Percentiles rank a stretch among this genome's conserved stretches.
Evolutionary conservation across 2,329 filamentous ascomycete genomes (phyloP).

Genomic region (Trichoderma gracile): DNA sequence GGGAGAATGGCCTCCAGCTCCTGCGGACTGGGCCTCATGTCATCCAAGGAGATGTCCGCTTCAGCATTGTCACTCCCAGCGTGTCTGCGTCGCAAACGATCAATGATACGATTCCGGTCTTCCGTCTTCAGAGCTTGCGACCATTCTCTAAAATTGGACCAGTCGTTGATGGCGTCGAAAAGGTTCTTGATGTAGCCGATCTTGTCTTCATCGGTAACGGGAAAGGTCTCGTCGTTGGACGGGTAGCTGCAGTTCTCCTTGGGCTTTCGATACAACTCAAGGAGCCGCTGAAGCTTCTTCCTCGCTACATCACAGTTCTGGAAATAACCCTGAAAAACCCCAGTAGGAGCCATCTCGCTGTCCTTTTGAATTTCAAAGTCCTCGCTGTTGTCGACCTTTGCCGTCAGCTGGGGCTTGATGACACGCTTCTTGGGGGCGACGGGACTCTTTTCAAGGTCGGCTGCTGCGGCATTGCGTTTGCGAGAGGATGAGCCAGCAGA

Average conservation of each 20-base stretch:
- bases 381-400: constrained; percentile 24
- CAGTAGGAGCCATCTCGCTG: constrained; percentile 20
- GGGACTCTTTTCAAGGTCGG: constrained; percentile 8
- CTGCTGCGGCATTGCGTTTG: constrained; percentile 8
- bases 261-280: constrained; percentile 28
- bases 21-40: constrained; percentile 25
- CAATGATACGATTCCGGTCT: constrained; percentile 23
- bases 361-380: constrained; percentile 24
- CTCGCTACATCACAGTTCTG: constrained; percentile 11
- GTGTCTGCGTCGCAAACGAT: constrained; percentile 4
- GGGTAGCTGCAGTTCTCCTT: constrained; percentile 28
- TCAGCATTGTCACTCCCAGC: not conserved
- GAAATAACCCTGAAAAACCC: constrained; percentile 23
- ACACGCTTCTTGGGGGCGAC: constrained; percentile 23
- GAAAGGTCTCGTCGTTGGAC: constrained; percentile 27
- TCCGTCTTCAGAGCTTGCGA: constrained; percentile 26
- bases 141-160: constrained; percentile 32
- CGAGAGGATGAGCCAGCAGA: not conserved
- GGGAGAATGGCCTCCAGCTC: constrained; percentile 26
- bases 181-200: constrained; percentile 26
- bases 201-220: constrained; percentile 22
- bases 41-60: constrained; percentile 7
- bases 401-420: constrained; percentile 24
- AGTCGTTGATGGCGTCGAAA: constrained; percentile 33
- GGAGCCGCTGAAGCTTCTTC: constrained; percentile 16